These are phyloP conservation scores for Cairneyella variabilis DNA, from an alignment of 495 filamentous ascomycete species.

Conservation along the genomic window DNA sequence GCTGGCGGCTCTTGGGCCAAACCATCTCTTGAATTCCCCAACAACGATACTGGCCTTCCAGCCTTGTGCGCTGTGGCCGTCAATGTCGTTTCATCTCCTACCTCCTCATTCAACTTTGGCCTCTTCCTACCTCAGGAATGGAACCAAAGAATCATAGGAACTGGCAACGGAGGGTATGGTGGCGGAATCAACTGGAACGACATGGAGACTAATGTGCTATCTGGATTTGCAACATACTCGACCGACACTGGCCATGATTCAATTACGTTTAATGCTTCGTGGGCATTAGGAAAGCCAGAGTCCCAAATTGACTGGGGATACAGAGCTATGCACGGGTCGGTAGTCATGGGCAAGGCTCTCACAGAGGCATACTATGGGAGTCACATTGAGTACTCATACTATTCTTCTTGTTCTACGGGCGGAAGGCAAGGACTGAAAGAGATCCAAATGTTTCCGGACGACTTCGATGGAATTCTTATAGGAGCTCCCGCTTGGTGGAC, in stretches of 20 bases:
- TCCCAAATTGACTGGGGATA: conserved; percentile 40
- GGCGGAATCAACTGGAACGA: conserved; percentile 53
- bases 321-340: conserved; percentile 47
- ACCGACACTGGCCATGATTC: conserved; percentile 55
- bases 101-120: conserved; percentile 43
- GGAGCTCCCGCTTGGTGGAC: conserved; percentile 55
- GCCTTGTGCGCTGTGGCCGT: conserved; percentile 46
- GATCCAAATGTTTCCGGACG: conserved; percentile 47
- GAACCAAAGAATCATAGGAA: conserved; percentile 45
- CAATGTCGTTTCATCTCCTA: conserved; percentile 38
- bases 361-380: conserved; percentile 40
- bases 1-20: conserved; percentile 3
- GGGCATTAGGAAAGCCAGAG: conserved; percentile 44
- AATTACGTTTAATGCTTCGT: conserved; percentile 32
- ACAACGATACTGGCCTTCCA: conserved; percentile 40
- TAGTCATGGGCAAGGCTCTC: conserved; percentile 34
- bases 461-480: conserved; percentile 64
- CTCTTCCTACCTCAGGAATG: conserved; percentile 47
- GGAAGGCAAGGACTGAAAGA: conserved; percentile 54
- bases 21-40: conserved; percentile 31
- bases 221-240: conserved; percentile 49
- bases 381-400: conserved; percentile 45
- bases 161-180: conserved; percentile 49
- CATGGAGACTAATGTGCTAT: conserved; percentile 40
- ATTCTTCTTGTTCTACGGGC: conserved; percentile 54